Evolutionary conservation across 1,284 basidiomycete genomes (phyloP).

Genomic region (Paramarasmius palmivorus): DNA sequence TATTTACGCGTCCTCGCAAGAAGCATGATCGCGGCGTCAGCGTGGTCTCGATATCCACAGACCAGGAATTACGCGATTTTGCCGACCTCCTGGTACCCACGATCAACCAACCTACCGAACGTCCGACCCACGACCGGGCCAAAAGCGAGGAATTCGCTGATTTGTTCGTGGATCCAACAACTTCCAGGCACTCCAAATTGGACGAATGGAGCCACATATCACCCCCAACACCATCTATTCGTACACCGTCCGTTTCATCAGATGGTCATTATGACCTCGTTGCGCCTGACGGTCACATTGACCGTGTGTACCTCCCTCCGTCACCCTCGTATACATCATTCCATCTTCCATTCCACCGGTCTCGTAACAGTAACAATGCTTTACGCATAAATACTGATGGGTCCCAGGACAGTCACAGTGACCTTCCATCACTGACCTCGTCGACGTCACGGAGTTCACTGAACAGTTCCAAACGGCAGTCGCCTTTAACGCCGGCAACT

Average conservation of each 20-base stretch:
- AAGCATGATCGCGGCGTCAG: conserved; percentile 17
- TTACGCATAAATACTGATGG: conserved; percentile 22
- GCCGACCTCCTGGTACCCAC: conserved; percentile 30
- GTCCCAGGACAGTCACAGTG: conserved; percentile 31
- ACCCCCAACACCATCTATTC: background rate
- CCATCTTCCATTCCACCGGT: conserved; percentile 19
- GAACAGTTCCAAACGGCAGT: conserved; percentile 32
- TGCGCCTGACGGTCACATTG: conserved; percentile 25
- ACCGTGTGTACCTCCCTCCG: conserved; percentile 25
- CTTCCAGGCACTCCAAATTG: background rate
- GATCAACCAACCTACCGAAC: conserved; percentile 16
- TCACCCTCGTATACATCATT: conserved; percentile 24
- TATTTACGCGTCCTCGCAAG: background rate
- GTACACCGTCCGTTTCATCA: background rate
- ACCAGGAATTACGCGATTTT: conserved; percentile 32
- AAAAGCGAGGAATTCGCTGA: conserved; percentile 10
- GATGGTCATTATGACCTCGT: conserved; percentile 31
- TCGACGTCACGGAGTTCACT: conserved; percentile 41
- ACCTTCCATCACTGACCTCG: conserved; percentile 45
- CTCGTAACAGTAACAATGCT: too few relatives aligned
- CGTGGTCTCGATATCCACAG: conserved; percentile 29
- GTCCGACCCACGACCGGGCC: conserved; percentile 13
- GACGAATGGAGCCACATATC: background rate
- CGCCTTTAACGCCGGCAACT: conserved; percentile 28
- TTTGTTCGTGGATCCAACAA: conserved; percentile 7